Evolutionary conservation across 1,139 yeast species (phyloP).

Genomic region (Geotrichum candidum): DNA sequence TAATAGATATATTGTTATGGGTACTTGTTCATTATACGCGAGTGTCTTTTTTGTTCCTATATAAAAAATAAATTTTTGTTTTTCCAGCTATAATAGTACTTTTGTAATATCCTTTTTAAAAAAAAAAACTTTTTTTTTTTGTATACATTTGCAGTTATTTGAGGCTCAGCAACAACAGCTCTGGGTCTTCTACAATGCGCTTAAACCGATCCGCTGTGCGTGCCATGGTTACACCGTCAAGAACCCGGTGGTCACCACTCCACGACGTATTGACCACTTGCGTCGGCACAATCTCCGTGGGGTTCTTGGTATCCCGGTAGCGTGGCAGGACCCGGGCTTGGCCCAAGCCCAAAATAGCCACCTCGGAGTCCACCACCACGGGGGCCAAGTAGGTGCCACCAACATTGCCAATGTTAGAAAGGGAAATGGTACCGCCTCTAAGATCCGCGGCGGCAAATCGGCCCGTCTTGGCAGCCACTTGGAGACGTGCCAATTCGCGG

Average conservation of each 20-base stretch:
- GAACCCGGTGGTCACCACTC: constrained; percentile 36
- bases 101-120: background rate
- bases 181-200: constrained; percentile 26
- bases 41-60: background rate
- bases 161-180: background rate
- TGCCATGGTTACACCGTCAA: constrained; percentile 37
- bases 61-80: too few species aligned
- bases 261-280: constrained; percentile 33
- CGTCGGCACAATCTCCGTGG: constrained; percentile 27
- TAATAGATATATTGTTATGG: background rate
- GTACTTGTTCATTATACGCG: background rate
- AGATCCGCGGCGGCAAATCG: constrained; percentile 64
- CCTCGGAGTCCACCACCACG: constrained; percentile 43
- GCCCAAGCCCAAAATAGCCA: constrained; percentile 35
- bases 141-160: background rate
- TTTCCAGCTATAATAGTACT: background rate
- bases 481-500: constrained; percentile 51
- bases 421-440: constrained; percentile 71
- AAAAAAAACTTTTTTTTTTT: too few species aligned
- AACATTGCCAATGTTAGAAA: constrained; percentile 71
- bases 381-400: constrained; percentile 78
- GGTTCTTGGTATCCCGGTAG: constrained; percentile 21
- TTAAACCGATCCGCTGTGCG: constrained; percentile 31
- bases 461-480: constrained; percentile 56
- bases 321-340: constrained; percentile 29